Percentiles rank a stretch among this genome's conserved stretches.
phyloP scores from a whole-genome alignment of 495 filamentous ascomycete species.

The Hyaloscypha finlandica region DNA sequence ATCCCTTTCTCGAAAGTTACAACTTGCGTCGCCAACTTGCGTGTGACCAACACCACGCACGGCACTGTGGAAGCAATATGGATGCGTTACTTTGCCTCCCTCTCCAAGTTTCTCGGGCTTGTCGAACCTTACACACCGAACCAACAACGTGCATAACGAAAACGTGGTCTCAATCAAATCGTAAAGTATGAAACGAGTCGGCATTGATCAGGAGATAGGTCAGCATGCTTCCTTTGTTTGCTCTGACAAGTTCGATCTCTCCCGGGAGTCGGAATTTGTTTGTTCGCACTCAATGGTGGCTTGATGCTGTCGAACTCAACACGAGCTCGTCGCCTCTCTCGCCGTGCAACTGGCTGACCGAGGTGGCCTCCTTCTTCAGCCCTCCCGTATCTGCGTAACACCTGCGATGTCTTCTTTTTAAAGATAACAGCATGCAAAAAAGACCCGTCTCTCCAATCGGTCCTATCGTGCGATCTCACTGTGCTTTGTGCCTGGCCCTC shows the following conservation, averaged over 20 bases:
- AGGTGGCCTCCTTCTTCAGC: neutral
- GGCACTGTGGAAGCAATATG: neutral
- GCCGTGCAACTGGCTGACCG: neutral
- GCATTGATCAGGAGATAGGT: neutral
- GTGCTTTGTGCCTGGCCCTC: neutral
- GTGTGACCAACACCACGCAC: neutral
- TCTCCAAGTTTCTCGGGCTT: neutral
- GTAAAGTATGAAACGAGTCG: neutral
- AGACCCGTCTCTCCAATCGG: neutral
- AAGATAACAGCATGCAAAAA: neutral
- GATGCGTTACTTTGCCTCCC: neutral
- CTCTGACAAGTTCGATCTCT: neutral
- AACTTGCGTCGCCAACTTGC: neutral
- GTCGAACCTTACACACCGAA: neutral
- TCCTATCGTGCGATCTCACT: neutral
- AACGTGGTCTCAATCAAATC: neutral
- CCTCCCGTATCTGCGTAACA: neutral
- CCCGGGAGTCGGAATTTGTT: neutral
- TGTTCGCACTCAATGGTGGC: neutral
- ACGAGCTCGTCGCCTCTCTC: no score
- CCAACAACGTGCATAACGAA: neutral
- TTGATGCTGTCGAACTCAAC: neutral
- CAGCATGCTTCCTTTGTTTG: neutral
- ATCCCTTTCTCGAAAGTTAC: neutral
- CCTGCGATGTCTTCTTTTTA: neutral